Evolutionary conservation across 257 asterid genomes (phyloP).

Genomic region (Coffea canephora): DNA sequence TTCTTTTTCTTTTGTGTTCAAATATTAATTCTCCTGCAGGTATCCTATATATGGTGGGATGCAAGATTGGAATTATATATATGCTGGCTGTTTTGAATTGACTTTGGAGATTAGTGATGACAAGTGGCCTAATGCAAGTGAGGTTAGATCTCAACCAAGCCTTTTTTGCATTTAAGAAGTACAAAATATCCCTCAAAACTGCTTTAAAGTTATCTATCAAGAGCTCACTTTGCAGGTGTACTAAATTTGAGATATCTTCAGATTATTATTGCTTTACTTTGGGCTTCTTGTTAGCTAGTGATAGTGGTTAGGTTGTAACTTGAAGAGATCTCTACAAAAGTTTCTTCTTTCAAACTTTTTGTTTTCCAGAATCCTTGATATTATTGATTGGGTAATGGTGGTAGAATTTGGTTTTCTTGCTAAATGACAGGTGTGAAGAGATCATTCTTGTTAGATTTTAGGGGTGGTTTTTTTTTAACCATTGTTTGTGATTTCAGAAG

Average conservation of each 20-base stretch:
- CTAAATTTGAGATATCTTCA: background rate
- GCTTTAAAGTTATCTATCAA: background rate
- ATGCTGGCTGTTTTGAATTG: constrained; percentile 77
- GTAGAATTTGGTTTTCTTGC: constrained; percentile 1
- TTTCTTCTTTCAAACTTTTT: background rate
- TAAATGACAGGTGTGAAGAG: background rate
- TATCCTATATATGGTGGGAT: constrained; percentile 97
- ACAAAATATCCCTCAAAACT: background rate
- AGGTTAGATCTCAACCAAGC: constrained; percentile 52
- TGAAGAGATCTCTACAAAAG: background rate
- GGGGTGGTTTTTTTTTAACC: background rate
- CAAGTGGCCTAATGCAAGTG: constrained; percentile 85
- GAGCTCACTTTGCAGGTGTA: background rate
- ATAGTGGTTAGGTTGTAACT: background rate
- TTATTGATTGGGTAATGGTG: background rate
- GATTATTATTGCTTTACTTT: background rate
- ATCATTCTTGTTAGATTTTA: background rate
- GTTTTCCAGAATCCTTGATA: background rate
- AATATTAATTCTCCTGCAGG: constrained; percentile 45
- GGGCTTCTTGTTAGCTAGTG: background rate
- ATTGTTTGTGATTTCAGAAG: background rate
- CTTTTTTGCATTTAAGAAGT: constrained; percentile 4
- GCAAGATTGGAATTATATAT: constrained; percentile 98
- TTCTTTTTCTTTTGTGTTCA: constrained; percentile 4
- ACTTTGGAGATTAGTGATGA: constrained; percentile 92